phyloP scores from a whole-genome alignment of 2,329 filamentous ascomycete genomes.

The Fusarium sororula region DNA sequence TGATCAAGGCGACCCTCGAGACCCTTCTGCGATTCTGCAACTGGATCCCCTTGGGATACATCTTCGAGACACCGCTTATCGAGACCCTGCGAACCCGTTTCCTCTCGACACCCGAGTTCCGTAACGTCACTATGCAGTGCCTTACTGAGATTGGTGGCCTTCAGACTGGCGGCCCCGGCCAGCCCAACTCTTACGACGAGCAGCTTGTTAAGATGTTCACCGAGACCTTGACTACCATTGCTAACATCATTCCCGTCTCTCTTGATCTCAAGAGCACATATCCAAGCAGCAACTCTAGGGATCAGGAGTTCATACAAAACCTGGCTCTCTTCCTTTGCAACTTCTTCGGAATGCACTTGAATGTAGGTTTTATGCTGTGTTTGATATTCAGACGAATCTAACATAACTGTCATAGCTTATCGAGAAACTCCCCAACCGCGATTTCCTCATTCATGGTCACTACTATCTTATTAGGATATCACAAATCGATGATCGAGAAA shows the following conservation, averaged over 20 bases:
- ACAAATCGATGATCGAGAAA: slow-evolving; percentile 97
- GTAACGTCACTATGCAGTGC: slow-evolving; percentile 95
- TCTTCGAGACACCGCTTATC: slow-evolving; percentile 97
- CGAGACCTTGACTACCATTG: slow-evolving; percentile 90
- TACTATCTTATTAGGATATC: slow-evolving; percentile 99
- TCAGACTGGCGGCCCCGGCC: slow-evolving; percentile 78
- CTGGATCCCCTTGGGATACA: slow-evolving; percentile 98
- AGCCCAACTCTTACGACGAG: slow-evolving; percentile 84
- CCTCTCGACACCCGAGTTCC: slow-evolving; percentile 91
- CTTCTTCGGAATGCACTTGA: slow-evolving; percentile 94
- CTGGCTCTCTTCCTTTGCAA: slow-evolving; percentile 95
- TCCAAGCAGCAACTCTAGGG: slow-evolving; percentile 86
- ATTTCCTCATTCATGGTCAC: slow-evolving; percentile 94
- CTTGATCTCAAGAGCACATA: slow-evolving; percentile 94
- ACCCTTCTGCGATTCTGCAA: slow-evolving; percentile 96
- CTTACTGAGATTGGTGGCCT: slow-evolving; percentile 96
- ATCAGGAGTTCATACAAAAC: slow-evolving; percentile 98
- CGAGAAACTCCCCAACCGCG: slow-evolving; percentile 93
- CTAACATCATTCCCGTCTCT: slow-evolving; percentile 89
- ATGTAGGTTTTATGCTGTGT: slow-evolving; percentile 60
- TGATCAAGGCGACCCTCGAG: slow-evolving; percentile 96
- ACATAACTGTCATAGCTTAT: slow-evolving; percentile 69
- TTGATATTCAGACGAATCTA: slow-evolving; percentile 23
- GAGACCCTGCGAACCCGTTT: slow-evolving; percentile 93
- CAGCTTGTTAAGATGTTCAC: slow-evolving; percentile 99